Percentiles rank a stretch among this genome's conserved stretches.
These are phyloP conservation scores for Solioccasus polychromus DNA, from an alignment of 768 basidiomycete species.

Conservation along the genomic window DNA sequence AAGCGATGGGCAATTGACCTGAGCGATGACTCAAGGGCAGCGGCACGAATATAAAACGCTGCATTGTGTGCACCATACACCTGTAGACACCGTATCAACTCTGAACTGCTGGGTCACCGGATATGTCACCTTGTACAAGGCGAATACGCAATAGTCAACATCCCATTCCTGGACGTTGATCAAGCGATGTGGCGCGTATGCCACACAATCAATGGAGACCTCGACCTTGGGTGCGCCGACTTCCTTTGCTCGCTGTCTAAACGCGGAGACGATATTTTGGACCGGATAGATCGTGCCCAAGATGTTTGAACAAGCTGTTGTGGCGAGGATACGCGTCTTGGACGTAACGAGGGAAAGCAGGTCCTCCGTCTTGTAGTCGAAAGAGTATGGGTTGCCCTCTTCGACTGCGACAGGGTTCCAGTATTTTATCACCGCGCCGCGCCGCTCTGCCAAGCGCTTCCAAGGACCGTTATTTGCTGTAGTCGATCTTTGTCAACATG, in stretches of 20 bases:
- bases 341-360: constrained; percentile 60
- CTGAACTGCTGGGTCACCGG: neutral
- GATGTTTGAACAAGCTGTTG: constrained; percentile 74
- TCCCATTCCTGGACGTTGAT: constrained; percentile 79
- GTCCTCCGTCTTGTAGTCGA: constrained; percentile 50
- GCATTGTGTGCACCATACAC: constrained; percentile 75
- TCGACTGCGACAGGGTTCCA: constrained; percentile 53
- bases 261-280: constrained; percentile 49
- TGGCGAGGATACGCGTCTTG: constrained; percentile 70
- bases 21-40: constrained; percentile 50
- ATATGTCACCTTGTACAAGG: constrained; percentile 66
- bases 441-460: constrained; percentile 67
- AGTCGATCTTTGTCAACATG: neutral
- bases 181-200: constrained; percentile 69
- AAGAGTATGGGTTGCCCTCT: constrained; percentile 63
- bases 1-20: constrained; percentile 69
- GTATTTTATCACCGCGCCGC: constrained; percentile 50
- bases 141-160: constrained; percentile 68
- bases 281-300: constrained; percentile 66
- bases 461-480: constrained; percentile 73
- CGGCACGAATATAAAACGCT: constrained; percentile 55
- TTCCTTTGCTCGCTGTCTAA: constrained; percentile 48
- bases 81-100: constrained; percentile 32
- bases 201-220: constrained; percentile 73
- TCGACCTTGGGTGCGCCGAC: constrained; percentile 60